Conservation (phyloP, 805 yeast species). For the Suhomyces sp. region DNA sequence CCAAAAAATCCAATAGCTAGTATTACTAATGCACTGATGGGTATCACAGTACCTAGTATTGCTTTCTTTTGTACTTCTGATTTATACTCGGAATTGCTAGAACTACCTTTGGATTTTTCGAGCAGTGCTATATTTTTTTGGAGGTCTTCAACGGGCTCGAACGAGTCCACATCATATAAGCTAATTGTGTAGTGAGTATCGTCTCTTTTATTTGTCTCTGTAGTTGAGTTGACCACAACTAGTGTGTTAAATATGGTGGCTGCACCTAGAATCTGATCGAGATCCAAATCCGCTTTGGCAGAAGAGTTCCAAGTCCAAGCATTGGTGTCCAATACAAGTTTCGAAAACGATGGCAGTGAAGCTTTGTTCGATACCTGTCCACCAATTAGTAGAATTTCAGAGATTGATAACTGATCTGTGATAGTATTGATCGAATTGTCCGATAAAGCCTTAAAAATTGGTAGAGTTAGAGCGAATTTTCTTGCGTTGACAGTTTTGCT, state of each 20-base stretch:
- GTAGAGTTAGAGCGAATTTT: conserved; percentile 49
- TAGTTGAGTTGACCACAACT: conserved; percentile 35
- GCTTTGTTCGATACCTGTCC: conserved; percentile 45
- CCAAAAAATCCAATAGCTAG: conserved; percentile 14
- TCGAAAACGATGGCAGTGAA: conserved; percentile 44
- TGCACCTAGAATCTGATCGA: conserved; percentile 44
- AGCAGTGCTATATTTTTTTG: conserved; percentile 16
- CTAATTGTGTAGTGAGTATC: conserved; percentile 28
- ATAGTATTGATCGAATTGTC: conserved; percentile 26
- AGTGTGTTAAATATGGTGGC: conserved; percentile 51
- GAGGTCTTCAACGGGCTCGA: conserved; percentile 29
- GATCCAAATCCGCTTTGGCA: conserved; percentile 11
- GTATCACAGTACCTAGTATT: conserved; percentile 37
- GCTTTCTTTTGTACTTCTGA: conserved; percentile 22
- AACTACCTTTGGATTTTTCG: conserved; percentile 9
- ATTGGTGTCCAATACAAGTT: conserved; percentile 31
- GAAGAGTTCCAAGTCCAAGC: conserved; percentile 39
- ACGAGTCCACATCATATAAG: conserved; percentile 40
- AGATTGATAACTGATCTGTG: conserved; percentile 30
- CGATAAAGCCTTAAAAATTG: conserved; percentile 41
- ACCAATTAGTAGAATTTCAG: conserved; percentile 54
- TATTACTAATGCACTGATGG: conserved; percentile 23
- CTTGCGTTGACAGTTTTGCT: conserved; percentile 48
- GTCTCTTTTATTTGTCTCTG: conserved; percentile 15
- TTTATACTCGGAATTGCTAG: conserved; percentile 22